These are phyloP conservation scores for Lepidium sativum DNA, from an alignment of 345 rosid species.

Conservation along the genomic window DNA sequence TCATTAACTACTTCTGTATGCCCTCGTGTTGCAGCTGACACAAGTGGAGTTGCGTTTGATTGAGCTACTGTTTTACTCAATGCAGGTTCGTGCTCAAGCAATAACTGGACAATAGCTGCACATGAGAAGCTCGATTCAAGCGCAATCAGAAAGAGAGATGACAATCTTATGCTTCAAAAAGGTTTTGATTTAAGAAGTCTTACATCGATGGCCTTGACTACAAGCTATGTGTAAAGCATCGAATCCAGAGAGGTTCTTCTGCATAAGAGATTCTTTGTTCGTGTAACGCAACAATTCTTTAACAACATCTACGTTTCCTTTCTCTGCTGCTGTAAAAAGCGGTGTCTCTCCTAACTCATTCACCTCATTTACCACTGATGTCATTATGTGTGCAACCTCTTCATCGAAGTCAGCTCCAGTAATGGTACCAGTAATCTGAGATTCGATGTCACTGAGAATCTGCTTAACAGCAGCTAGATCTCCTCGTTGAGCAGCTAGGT, in stretches of 20 bases:
- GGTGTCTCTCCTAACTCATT: conserved; percentile 95
- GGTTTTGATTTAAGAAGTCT: background rate
- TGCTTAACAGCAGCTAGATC: conserved; percentile 54
- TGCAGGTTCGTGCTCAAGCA: conserved; percentile 54
- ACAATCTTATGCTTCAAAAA: background rate
- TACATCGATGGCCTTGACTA: conserved; percentile 79
- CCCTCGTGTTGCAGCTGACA: conserved; percentile 76
- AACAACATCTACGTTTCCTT: conserved; percentile 73
- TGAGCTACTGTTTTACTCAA: conserved; percentile 67
- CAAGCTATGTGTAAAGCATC: conserved; percentile 80
- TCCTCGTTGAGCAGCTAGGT: conserved; percentile 80
- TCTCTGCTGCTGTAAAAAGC: conserved; percentile 72
- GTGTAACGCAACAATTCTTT: conserved; percentile 57
- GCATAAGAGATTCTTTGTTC: conserved; percentile 45
- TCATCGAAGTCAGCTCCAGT: conserved; percentile 72
- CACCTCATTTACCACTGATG: conserved; percentile 73
- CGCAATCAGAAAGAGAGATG: background rate
- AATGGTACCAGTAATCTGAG: conserved; percentile 55
- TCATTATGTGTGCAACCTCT: conserved; percentile 66
- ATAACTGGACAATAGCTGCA: conserved; percentile 75
- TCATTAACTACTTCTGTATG: conserved; percentile 52
- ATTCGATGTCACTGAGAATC: conserved; percentile 66
- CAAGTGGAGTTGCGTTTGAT: conserved; percentile 79
- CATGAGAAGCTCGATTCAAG: background rate
- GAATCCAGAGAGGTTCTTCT: conserved; percentile 64